Evolutionary conservation across 2,329 filamentous ascomycete species (phyloP), one percentile per base, ranked within the genome.

Genomic region (Fusarium poae): DNA sequence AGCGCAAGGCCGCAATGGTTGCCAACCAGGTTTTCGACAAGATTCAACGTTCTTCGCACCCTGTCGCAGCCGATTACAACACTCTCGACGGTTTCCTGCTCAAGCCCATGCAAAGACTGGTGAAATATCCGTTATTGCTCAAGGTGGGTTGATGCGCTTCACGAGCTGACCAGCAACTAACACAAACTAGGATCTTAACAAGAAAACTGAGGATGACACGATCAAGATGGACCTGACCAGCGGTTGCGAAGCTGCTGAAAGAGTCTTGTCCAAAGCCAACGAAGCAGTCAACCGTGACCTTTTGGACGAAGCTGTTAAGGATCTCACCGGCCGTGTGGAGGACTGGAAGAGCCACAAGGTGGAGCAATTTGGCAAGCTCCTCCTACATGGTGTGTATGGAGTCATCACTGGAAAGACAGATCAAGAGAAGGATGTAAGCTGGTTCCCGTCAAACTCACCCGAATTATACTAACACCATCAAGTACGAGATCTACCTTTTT

Each of bases 401-500:
- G 95, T 99, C 40, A 84, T 97, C 32, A 98, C 97, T 25, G 91
- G 91, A 72, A 92, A 92, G 80, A 97, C 90, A 75, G 95, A 97
- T 64, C 90, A 93, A 73, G 94, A 97, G 82, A 92, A 95, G 85
- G 94, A 97, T 79, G 92, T 95, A 81, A 77, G 73, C 67, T n/a
- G 37, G 23, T 9, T n/a, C 23, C 1, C 5, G 13, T 9, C 18
- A n/a, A 37, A 86, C 82, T 34, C 5, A 32, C 18, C 9, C 35
- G 13, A 20, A 6, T 5, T 15, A 48, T 25, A 30, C 72, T 76
- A 43, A 76, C 67, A 18, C 11, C n/a, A 25, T 16, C 39, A 72
- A 97, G 92, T 99, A 98, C 78, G 95, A 97, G 79, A 97, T 99
- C 65, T 99, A 97, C 80, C 89, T 99, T 30, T 99, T 99, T 79